Evolutionary conservation across 768 basidiomycete genomes (phyloP).

Genomic region (Calocybe indica): DNA sequence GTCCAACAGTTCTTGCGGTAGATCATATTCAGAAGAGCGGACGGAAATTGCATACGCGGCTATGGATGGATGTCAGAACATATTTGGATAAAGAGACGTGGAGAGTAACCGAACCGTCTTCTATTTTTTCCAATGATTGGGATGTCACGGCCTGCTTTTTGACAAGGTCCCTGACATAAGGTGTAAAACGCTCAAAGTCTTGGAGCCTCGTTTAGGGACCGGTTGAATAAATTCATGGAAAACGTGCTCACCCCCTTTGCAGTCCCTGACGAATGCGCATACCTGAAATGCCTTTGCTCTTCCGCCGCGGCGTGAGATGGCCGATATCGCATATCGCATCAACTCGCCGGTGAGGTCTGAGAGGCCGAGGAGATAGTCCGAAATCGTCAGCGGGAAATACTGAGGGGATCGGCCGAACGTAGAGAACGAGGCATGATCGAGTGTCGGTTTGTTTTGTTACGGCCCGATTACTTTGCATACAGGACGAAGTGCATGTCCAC

Average conservation of each 20-base stretch:
- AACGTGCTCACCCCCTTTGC: constrained; percentile 54
- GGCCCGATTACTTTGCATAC: not conserved
- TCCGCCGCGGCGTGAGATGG: constrained; percentile 63
- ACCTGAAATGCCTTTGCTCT: constrained; percentile 56
- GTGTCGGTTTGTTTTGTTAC: not conserved
- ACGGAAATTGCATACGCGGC: constrained; percentile 71
- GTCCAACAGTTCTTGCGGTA: constrained; percentile 62
- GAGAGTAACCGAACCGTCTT: constrained; percentile 58
- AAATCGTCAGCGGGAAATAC: constrained; percentile 71
- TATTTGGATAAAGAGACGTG: not conserved
- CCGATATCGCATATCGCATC: constrained; percentile 91
- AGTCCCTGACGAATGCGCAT: constrained; percentile 66
- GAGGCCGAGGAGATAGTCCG: constrained; percentile 89
- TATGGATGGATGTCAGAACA: constrained; percentile 19
- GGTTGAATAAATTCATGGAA: not conserved
- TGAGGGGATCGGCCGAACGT: constrained; percentile 20
- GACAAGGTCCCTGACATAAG: constrained; percentile 62
- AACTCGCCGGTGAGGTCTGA: constrained; percentile 96
- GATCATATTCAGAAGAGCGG: constrained; percentile 67
- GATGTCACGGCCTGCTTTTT: constrained; percentile 87
- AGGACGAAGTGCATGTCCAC: constrained; percentile 19
- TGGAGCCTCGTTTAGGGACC: not conserved
- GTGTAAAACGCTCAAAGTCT: constrained; percentile 79
- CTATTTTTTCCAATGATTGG: constrained; percentile 91
- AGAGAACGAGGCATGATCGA: not conserved